phyloP scores from a whole-genome alignment of 768 basidiomycete genomes.

The Mycena olivaceomarginata region DNA sequence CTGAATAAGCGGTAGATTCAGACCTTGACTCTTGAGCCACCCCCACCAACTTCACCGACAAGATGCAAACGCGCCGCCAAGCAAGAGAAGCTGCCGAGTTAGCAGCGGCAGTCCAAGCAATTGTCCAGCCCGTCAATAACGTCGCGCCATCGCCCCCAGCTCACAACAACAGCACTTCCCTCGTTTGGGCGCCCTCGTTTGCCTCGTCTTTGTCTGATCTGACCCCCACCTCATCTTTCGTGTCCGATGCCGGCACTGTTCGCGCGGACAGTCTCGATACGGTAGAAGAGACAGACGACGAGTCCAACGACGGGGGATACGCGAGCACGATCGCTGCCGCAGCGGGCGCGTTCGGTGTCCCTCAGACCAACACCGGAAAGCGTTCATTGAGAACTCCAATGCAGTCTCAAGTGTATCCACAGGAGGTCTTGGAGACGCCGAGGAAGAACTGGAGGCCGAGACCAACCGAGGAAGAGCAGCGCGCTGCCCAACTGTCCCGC shows the following conservation, averaged over 20 bases:
- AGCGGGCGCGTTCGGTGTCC: constrained; percentile 19
- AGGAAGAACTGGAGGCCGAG: constrained; percentile 3
- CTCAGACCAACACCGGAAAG: neutral
- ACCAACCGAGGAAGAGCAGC: constrained; percentile 23
- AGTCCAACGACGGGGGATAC: neutral
- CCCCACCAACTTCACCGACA: constrained; percentile 21
- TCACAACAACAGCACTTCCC: neutral
- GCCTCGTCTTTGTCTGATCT: constrained; percentile 38
- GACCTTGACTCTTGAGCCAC: constrained; percentile 23
- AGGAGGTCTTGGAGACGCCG: constrained; percentile 33
- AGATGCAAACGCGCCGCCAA: constrained; percentile 41
- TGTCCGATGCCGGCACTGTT: constrained; percentile 13
- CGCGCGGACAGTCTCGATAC: neutral
- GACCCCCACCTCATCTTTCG: constrained; percentile 38
- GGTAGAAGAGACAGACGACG: constrained; percentile 12
- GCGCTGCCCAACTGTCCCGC: constrained; percentile 20
- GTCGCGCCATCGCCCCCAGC: neutral
- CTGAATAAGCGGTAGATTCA: constrained; percentile 16
- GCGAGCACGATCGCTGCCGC: neutral
- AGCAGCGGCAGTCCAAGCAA: constrained; percentile 28
- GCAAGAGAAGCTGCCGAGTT: constrained; percentile 23
- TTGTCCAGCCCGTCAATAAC: neutral
- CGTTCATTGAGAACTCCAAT: constrained; percentile 30
- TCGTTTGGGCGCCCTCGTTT: neutral
- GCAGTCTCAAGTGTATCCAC: constrained; percentile 31